Base-by-base conservation (phyloP, 306 rosid genomes). In the Vicia faba region DNA sequence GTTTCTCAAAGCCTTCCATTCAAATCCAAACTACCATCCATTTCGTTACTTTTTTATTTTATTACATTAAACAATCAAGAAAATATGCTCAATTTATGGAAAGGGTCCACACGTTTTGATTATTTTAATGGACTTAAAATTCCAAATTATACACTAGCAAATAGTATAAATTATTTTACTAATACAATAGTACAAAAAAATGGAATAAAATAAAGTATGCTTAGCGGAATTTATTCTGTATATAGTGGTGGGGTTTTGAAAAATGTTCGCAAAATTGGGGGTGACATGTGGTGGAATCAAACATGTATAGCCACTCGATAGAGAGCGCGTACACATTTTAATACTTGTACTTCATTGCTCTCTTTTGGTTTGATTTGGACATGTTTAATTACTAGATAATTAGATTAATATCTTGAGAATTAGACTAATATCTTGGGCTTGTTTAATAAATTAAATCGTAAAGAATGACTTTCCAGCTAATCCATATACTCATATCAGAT, bases 81-180 rank as follows among this genome's bases (percentile, higher is more conserved):
- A 41, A 43, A 45, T 64, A 45, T 56, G 64, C 56, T 56, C 6
- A 11, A 41, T 43, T 11, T 29, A 46, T 14, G 43, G 55, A 61
- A 35, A 48, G 75, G 85, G 85, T 78, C 88, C 88, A 84, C 88
- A 56, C 85, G 88, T 8, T 83, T 80, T 78, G 28, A 3, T 26
- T 45, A 36, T 68, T 61, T 61, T 66, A 59, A 38, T 48, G 39
- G 16, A 28, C 50, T 38, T 38, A 7, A n/a, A 56, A 46, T 44
- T 65, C 62, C 63, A 5, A 26, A 71, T 53, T 50, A 61, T 61
- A 57, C 20, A 56, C 12, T 55, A n/a, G 40, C 38, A 26, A 26
- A 16, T 48, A 48, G 11, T 15, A 48, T 46, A 14, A n/a, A 31
- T 31, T 5, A 6, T 31, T 31, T 31, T 31, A 31, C 36, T 31